Base-by-base conservation (phyloP, 164 flowering plant genomes). In the Vitis cinerea region DNA sequence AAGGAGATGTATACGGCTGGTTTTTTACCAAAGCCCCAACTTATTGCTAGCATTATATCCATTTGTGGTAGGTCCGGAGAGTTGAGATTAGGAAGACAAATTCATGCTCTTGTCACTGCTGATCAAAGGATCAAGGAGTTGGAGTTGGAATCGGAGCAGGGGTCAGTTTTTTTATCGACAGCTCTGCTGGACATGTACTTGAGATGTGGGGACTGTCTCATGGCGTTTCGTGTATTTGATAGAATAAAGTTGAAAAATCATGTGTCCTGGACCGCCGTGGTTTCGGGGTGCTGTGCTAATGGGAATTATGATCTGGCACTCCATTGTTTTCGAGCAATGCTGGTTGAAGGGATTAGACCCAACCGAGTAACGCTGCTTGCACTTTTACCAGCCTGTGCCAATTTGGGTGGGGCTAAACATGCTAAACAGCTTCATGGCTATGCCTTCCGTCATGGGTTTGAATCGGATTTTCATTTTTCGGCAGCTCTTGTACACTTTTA, bases 221-320 rank as follows among this genome's bases (percentile, higher is more conserved):
- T 61, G 53, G 90, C 90, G 15, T 82, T 75, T 37, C 61, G 56
- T 9, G 80, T 87, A 23, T 87, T 87, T 65, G 29, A 72, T 49
- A 61, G 59, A 59, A 84, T 86, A 79, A 72, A 19, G 29, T 80
- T 71, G 29, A 84, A 70, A 70, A 85, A 83, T 79, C 87, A 75
- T 72, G 92, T 85, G 4, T 82, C 86, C 3, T 89, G 94, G 91
- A 87, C 94, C 0, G 81, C 85, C 3, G 70, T 89, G 84, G 78
- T 89, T 48, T 69, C 82, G 0, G 90, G 92, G 10, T 88, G 84
- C 61, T 60, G 50, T 15, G 79, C 62, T 31, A 72, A 77, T 72
- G 69, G 59, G 13, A 56, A 75, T 10, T 79, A 66, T 19, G 65
- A 8, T 1, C 67, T 29, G 74, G 85, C 86, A 8, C 52, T 90